Conservation (phyloP, 306 rosid species). For the Astragalus glycyphyllos region DNA sequence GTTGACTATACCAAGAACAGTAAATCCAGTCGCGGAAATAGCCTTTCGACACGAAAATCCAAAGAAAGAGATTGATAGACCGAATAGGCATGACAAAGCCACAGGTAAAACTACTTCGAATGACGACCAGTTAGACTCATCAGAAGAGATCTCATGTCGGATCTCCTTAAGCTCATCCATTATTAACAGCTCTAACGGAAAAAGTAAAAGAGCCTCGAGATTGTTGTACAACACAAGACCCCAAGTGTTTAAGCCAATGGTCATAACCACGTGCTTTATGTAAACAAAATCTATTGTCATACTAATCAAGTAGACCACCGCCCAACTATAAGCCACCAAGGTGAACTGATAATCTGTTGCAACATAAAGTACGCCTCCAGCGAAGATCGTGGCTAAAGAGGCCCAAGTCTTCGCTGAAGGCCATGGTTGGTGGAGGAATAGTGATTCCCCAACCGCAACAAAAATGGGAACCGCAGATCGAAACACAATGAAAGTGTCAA, state of each 20-base stretch:
- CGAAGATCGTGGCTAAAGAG: slow-evolving; percentile 72
- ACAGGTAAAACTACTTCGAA: slow-evolving; percentile 71
- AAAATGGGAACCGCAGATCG: slow-evolving; percentile 78
- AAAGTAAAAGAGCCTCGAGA: slow-evolving; percentile 82
- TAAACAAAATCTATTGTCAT: slow-evolving; percentile 87
- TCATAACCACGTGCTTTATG: slow-evolving; percentile 86
- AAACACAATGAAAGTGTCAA: slow-evolving; percentile 86
- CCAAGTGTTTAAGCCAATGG: slow-evolving; percentile 83
- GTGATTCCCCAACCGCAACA: slow-evolving; percentile 82
- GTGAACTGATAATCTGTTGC: slow-evolving; percentile 82
- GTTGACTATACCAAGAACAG: slow-evolving; percentile 88
- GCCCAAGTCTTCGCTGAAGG: slow-evolving; percentile 70
- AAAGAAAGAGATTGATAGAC: slow-evolving; percentile 81
- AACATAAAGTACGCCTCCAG: slow-evolving; percentile 78
- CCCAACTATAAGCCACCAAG: slow-evolving; percentile 79
- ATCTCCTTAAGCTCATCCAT: slow-evolving; percentile 87
- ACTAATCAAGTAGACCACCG: slow-evolving; percentile 78
- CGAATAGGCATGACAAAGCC: slow-evolving; percentile 76
- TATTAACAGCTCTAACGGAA: slow-evolving; percentile 75
- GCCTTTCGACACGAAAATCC: slow-evolving; percentile 91
- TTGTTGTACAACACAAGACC: slow-evolving; percentile 86
- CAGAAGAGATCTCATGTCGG: slow-evolving; percentile 63
- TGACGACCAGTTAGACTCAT: slow-evolving; percentile 74
- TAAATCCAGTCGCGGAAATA: slow-evolving; percentile 80
- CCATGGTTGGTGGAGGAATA: slow-evolving; percentile 85